Evolutionary conservation across 352 stramenopile species (phyloP).

Genomic region (Phytophthora lateralis): DNA sequence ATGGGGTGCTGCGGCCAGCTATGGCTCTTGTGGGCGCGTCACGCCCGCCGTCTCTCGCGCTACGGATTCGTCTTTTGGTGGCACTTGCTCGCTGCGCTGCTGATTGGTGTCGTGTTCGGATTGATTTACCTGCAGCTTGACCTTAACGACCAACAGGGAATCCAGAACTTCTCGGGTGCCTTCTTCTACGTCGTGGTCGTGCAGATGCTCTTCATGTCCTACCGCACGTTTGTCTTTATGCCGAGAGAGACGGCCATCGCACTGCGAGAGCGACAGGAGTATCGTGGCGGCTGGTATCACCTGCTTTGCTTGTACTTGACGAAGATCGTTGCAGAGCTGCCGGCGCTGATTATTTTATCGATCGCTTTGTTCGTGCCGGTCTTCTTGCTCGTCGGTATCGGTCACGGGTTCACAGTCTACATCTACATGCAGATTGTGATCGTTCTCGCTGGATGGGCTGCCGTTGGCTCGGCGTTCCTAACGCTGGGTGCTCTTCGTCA

Average conservation of each 20-base stretch:
- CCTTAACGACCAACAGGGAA: conserved; percentile 46
- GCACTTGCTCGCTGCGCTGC: conserved; percentile 48
- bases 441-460: conserved; percentile 41
- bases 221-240: conserved; percentile 43
- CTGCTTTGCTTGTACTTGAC: conserved; percentile 52
- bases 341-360: conserved; percentile 44
- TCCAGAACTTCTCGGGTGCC: conserved; percentile 55
- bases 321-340: conserved; percentile 49
- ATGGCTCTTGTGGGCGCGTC: conserved; percentile 37
- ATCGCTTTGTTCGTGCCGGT: conserved; percentile 45
- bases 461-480: conserved; percentile 41
- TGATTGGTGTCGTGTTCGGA: conserved; percentile 52
- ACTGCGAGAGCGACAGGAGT: conserved; percentile 47
- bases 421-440: conserved; percentile 55
- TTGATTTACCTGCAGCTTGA: conserved; percentile 54
- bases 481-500: conserved; percentile 33
- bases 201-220: conserved; percentile 50
- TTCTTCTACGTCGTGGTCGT: conserved; percentile 63
- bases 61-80: conserved; percentile 47
- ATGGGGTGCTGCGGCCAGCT: conserved; percentile 43
- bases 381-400: conserved; percentile 53
- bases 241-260: conserved; percentile 51
- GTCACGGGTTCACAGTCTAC: conserved; percentile 45
- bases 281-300: conserved; percentile 45
- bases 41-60: conserved; percentile 49